These are phyloP conservation scores for Ilex asprella DNA, from an alignment of 257 asterid species.

Conservation along the genomic window DNA sequence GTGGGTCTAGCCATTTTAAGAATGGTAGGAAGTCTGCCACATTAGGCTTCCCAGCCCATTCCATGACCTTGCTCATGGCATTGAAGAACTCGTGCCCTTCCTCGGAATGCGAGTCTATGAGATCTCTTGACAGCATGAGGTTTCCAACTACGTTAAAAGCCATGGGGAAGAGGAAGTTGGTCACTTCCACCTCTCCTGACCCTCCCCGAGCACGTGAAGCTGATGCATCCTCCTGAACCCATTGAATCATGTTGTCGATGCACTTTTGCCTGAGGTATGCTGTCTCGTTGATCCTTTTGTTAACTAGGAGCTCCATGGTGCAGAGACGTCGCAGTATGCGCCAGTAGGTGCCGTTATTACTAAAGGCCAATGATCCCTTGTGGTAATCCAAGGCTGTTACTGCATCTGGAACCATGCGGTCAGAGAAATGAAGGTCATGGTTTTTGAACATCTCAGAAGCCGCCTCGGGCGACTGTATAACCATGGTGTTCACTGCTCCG, in stretches of 20 bases:
- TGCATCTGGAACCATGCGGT: background rate
- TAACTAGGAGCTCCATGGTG: background rate
- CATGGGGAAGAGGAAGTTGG: constrained; percentile 6
- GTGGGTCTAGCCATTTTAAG: constrained; percentile 4
- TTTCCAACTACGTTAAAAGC: constrained; percentile 10
- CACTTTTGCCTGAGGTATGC: background rate
- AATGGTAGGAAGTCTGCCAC: constrained; percentile 7
- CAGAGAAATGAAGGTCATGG: constrained; percentile 1
- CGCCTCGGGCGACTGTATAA: constrained; percentile 24
- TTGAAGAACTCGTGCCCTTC: constrained; percentile 7
- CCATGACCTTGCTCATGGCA: background rate
- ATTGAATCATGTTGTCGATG: constrained; percentile 3
- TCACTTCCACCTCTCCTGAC: background rate
- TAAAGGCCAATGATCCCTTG: background rate
- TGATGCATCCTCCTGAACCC: constrained; percentile 5
- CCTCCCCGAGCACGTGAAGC: constrained; percentile 1
- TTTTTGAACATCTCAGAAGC: constrained; percentile 51
- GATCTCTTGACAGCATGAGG: constrained; percentile 7
- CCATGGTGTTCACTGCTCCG: constrained; percentile 46
- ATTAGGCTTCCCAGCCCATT: constrained; percentile 10
- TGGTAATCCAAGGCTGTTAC: background rate
- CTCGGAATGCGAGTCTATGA: constrained; percentile 1
- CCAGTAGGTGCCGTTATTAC: background rate
- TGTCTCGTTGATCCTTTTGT: constrained; percentile 1
- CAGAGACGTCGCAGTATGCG: background rate